Evolutionary conservation across 2,329 filamentous ascomycete species (phyloP), one percentile per base, ranked within the genome.

Genomic region (Fusarium sp.): DNA sequence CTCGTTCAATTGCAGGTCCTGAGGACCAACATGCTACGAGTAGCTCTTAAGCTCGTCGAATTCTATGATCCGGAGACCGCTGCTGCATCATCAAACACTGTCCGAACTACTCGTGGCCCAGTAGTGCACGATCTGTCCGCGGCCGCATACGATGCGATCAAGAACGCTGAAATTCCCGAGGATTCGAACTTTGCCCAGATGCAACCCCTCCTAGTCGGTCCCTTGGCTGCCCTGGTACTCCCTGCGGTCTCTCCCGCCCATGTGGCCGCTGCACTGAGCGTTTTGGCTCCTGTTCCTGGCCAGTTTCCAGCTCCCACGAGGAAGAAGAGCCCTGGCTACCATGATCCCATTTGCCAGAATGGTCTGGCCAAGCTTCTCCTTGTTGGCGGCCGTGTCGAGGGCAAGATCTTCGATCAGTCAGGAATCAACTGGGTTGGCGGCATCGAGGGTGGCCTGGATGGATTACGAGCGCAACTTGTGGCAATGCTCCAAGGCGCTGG

Each of bases 291-390:
- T 0, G 90, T 89, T 66, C 85, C 91, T 2, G 89, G 91, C 4
- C 85, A 89, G 7, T 98, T 97, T 82, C 92, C 95, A 1, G 91
- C 94, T 5, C 96, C 96, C 2, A 90, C 90, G 61, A 89, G 94
- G 70, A 92, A 89, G 82, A 92, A 90, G 77, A 94, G 89, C 78
- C 95, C 96, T 0, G 91, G 92, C 14, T 98, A 95, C 83, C 89
- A 97, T 82, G 96, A 98, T 65, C 88, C 90, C 0, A 83, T 88
- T 2, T 94, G 96, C 64, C 95, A 98, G 83, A 90, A 86, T 73
- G 96, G 93, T 9, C 82, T 99, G 76, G 91, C 94, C 79, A 99
- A 99, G 85, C 84, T 99, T 72, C 87, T 97, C 82, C 84, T 99
- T 37, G 85, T 99, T 16, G 96, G 95, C 62, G 95, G 95, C 16